Evolutionary conservation across 371 early-diverging fungal species (phyloP), one percentile per base, ranked within the genome.

Genomic region (Mucor sp.): DNA sequence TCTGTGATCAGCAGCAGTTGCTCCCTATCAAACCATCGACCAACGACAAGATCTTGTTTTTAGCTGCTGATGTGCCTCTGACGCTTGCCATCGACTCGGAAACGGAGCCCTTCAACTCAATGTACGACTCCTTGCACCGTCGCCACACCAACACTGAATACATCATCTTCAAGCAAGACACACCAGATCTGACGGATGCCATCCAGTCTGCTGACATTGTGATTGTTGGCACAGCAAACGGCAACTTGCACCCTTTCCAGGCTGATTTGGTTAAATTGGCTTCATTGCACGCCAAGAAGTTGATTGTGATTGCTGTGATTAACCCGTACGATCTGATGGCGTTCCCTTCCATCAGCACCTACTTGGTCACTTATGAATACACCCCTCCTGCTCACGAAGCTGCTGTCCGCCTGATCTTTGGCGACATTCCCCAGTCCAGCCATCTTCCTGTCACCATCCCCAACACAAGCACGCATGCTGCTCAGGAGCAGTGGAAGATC

Each of bases 331-430:
- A 84, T 65, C 65, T 80, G 8, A 77, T 73, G 70, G 74, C 65
- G 5, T 84, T 81, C 47, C 69, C 78, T 2, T 72, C 74, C 1
- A 55, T 84, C 17, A 65, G 69, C 41, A 78, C 84, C 12, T 81
- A 77, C 30, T 21, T 80, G 7, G 80, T 80, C 23, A 78, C 84
- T 0, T 84, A 77, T 63, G 84, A 84, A 55, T 81, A 81, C 44
- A 78, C 81, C 1, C 80, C 82, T 17, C 80, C 84, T 37, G 84
- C 84, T 0, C 76, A 77, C 30, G 80, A 84, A 64, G 77, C 84
- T 1, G 71, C 71, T 27, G 69, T 80, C n/a, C 66, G 69, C 17
- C 11, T 71, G 4, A 33, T 84, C 14, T 78, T 84, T 73, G 82
- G 82, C 9, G 82, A 81, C 53, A 77, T 74, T 8, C 14, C 44